These are phyloP conservation scores for Hyphodiscus hymeniophilus DNA, from an alignment of 495 filamentous ascomycete genomes.

Conservation along the genomic window DNA sequence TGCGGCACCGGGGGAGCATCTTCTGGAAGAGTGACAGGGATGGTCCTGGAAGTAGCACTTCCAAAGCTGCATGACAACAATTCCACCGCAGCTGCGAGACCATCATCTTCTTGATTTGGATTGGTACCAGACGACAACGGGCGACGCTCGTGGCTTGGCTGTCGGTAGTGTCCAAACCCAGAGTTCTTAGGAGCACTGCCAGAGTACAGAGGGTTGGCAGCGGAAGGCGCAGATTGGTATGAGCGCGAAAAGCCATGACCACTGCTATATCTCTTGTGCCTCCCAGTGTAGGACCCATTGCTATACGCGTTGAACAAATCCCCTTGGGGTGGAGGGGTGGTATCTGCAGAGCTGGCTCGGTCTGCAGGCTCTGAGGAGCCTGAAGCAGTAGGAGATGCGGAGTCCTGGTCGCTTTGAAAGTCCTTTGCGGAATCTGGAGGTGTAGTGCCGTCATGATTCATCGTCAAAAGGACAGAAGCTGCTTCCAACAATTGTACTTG, in stretches of 20 bases:
- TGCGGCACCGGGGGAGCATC: conserved; percentile 85
- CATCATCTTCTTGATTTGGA: conserved; percentile 65
- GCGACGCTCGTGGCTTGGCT: conserved; percentile 46
- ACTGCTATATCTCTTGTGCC: conserved; percentile 54
- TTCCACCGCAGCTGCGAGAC: conserved; percentile 84
- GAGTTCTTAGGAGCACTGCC: conserved; percentile 39
- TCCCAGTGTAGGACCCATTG: conserved; percentile 37
- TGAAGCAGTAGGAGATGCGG: conserved; percentile 68
- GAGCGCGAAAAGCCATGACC: conserved; percentile 71
- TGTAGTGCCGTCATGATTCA: conserved; percentile 61
- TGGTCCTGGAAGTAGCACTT: conserved; percentile 71
- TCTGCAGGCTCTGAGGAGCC: conserved; percentile 71
- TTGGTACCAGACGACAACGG: conserved; percentile 53
- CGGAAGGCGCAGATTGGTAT: conserved; percentile 68
- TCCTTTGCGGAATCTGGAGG: conserved; percentile 54
- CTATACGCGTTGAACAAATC: conserved; percentile 31
- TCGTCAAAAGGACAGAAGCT: conserved; percentile 85
- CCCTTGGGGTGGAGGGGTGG: conserved; percentile 58
- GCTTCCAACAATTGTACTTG: conserved; percentile 97
- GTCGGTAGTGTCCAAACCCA: conserved; percentile 48
- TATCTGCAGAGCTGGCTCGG: conserved; percentile 57
- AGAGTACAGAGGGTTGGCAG: conserved; percentile 33
- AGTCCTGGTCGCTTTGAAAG: conserved; percentile 70
- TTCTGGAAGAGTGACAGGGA: conserved; percentile 58
- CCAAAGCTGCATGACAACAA: conserved; percentile 85